Evolutionary conservation across 2,329 filamentous ascomycete species (phyloP).

Genomic region (Lecanicillium sp.): DNA sequence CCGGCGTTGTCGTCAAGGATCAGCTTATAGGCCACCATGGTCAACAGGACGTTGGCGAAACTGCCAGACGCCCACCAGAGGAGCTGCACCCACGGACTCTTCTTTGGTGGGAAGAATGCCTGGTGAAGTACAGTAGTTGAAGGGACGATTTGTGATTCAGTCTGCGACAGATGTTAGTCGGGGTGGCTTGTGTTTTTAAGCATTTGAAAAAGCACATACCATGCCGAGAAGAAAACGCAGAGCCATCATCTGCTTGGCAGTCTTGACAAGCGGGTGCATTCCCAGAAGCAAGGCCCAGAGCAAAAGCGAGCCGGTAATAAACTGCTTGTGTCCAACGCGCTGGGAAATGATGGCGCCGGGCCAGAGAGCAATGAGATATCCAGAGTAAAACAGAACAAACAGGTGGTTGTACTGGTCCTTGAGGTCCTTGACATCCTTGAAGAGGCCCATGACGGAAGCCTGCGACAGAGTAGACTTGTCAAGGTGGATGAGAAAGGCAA

Average conservation of each 20-base stretch:
- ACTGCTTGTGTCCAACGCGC: slow-evolving; percentile 16
- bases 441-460: slow-evolving; percentile 17
- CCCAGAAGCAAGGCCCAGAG: slow-evolving; percentile 17
- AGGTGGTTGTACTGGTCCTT: slow-evolving; percentile 16
- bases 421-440: slow-evolving; percentile 15
- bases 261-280: slow-evolving; percentile 15
- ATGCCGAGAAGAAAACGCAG: slow-evolving; percentile 16
- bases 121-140: slow-evolving; percentile 20
- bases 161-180: slow-evolving; percentile 9
- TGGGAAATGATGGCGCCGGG: slow-evolving; percentile 15
- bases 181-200: not conserved
- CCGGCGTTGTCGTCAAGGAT: slow-evolving; percentile 14
- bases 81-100: slow-evolving; percentile 20
- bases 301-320: slow-evolving; percentile 14
- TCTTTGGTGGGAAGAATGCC: slow-evolving; percentile 19
- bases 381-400: slow-evolving; percentile 16
- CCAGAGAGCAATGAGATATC: slow-evolving; percentile 17
- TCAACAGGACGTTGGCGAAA: slow-evolving; percentile 19
- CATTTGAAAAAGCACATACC: slow-evolving; percentile 7
- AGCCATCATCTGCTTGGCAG: slow-evolving; percentile 13
- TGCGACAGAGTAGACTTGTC: slow-evolving; percentile 17
- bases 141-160: slow-evolving; percentile 19
- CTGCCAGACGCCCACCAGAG: slow-evolving; percentile 21
- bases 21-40: slow-evolving; percentile 20
- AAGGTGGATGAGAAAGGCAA: slow-evolving; percentile 17